phyloP scores from a whole-genome alignment of 768 basidiomycete genomes.

The Russula earlei region DNA sequence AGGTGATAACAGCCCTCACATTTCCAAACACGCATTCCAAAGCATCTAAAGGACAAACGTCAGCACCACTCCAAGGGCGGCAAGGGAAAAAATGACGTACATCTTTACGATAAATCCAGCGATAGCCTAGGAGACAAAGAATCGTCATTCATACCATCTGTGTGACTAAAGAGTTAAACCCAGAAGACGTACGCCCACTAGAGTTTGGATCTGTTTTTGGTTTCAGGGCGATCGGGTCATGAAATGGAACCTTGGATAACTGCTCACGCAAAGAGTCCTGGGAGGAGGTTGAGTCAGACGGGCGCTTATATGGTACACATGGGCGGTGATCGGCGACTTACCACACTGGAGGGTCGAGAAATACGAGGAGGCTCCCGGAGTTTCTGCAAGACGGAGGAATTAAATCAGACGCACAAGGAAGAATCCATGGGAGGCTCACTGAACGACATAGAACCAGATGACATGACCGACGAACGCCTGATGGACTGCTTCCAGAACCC shows the following conservation, averaged over 20 bases:
- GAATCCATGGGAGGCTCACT: not conserved
- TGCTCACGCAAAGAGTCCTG: conserved; percentile 19
- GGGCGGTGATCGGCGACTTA: conserved; percentile 2
- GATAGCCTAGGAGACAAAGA: conserved; percentile 3
- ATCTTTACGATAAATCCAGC: conserved; percentile 15
- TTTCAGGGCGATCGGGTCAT: not conserved
- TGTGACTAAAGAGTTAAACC: not conserved
- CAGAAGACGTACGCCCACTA: conserved; percentile 12
- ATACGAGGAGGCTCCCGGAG: not conserved
- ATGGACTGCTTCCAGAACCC: conserved; percentile 15
- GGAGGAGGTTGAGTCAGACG: not conserved
- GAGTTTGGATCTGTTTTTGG: conserved; percentile 5
- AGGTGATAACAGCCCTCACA: conserved; percentile 5
- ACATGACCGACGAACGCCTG: conserved; percentile 16
- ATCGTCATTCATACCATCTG: no score
- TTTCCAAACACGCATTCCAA: conserved; percentile 20
- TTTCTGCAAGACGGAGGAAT: not conserved
- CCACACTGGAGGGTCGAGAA: conserved; percentile 16
- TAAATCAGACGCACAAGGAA: no score
- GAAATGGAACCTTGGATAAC: not conserved
- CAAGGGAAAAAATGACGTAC: not conserved
- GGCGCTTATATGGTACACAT: not conserved
- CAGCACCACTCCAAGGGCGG: not conserved
- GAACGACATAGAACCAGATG: conserved; percentile 10
- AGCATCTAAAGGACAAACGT: conserved; percentile 8